Percentiles rank a stretch among this genome's conserved stretches.
Conservation (phyloP, 164 flowering plant species). For the Stephania yunnanensis region DNA sequence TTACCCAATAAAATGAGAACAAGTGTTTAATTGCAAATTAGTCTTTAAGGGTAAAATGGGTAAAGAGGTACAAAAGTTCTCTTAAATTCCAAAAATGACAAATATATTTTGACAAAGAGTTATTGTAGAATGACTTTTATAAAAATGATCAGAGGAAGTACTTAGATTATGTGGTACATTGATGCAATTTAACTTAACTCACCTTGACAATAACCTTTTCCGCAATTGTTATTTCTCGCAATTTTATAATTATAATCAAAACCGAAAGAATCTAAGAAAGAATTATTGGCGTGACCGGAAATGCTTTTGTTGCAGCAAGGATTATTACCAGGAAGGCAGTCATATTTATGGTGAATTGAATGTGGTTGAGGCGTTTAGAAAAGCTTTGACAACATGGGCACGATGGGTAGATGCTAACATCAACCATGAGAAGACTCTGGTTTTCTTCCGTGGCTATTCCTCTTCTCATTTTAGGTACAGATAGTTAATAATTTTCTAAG, state of each 20-base stretch:
- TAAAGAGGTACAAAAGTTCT: no score
- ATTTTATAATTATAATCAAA: neutral
- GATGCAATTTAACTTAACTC: no score
- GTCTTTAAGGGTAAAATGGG: no score
- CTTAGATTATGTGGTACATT: no score
- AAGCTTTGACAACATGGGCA: slow-evolving; percentile 50
- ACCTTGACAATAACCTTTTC: no score
- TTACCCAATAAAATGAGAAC: no score
- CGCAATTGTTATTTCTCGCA: no score
- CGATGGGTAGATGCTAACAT: slow-evolving; percentile 51
- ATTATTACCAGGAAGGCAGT: slow-evolving; percentile 62
- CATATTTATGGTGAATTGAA: slow-evolving; percentile 40
- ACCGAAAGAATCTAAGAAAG: neutral
- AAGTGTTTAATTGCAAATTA: no score
- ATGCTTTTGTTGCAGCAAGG: slow-evolving; percentile 26
- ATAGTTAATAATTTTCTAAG: neutral
- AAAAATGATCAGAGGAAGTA: no score
- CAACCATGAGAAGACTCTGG: slow-evolving; percentile 30
- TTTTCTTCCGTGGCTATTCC: slow-evolving; percentile 56
- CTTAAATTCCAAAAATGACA: no score
- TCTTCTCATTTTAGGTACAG: slow-evolving; percentile 50
- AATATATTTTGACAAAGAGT: no score
- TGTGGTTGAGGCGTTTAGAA: slow-evolving; percentile 41
- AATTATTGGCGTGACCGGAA: neutral
- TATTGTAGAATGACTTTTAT: no score